Conservation (phyloP, 192 early-diverging fungal species). For the Phlyctochytrium bullatum region DNA sequence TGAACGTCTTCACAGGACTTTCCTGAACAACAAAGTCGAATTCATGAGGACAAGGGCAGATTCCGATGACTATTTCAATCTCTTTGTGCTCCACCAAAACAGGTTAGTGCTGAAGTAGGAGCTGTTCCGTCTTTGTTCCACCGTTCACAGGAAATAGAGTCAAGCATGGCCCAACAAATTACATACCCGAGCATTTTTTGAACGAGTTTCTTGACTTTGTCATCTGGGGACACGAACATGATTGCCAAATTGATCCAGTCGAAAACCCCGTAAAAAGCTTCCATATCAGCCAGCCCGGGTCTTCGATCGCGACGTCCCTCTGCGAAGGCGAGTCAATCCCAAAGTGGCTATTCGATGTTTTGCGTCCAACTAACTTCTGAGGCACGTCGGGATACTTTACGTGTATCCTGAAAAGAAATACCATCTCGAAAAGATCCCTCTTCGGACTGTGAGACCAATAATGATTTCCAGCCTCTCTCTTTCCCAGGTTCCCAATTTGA, state of each 20-base stretch:
- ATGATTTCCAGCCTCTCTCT: slow-evolving; percentile 71
- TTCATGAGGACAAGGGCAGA: slow-evolving; percentile 69
- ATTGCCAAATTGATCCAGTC: slow-evolving; percentile 80
- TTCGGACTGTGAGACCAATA: slow-evolving; percentile 86
- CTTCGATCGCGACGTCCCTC: slow-evolving; percentile 87
- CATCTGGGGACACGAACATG: slow-evolving; percentile 97
- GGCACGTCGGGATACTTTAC: slow-evolving; percentile 56
- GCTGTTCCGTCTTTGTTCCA: neutral
- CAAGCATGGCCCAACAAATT: slow-evolving; percentile 74
- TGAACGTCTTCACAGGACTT: slow-evolving; percentile 79
- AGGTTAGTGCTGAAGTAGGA: slow-evolving; percentile 47
- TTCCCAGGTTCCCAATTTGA: slow-evolving; percentile 42
- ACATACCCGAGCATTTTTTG: slow-evolving; percentile 86
- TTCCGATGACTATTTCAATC: slow-evolving; percentile 79
- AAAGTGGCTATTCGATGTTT: slow-evolving; percentile 59
- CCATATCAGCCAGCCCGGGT: slow-evolving; percentile 87
- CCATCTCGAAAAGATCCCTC: slow-evolving; percentile 67
- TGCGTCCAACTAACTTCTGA: slow-evolving; percentile 11
- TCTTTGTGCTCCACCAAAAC: slow-evolving; percentile 93
- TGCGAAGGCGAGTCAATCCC: slow-evolving; percentile 75
- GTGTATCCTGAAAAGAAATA: slow-evolving; percentile 65
- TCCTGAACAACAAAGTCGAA: slow-evolving; percentile 65
- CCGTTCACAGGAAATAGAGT: no score
- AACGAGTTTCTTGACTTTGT: slow-evolving; percentile 79
- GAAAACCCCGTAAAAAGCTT: slow-evolving; percentile 64